A percentile compares a stretch with the other conserved stretches of the same genome.
These are phyloP conservation scores for Candida pseudoviswanathii DNA, from an alignment of 1,139 yeast species.

Conservation along the genomic window DNA sequence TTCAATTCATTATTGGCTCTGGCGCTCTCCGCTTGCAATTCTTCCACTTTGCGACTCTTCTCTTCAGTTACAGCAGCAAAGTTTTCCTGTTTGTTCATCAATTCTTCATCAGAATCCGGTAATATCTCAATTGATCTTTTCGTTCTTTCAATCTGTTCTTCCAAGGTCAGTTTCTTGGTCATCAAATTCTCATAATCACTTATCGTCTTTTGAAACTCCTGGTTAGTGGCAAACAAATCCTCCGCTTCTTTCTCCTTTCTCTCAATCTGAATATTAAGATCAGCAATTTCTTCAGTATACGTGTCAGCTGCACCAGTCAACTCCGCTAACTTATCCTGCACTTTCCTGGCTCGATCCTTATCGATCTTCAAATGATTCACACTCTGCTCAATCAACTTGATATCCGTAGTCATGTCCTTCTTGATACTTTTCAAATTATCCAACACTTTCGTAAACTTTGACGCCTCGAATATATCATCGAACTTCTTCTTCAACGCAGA, in stretches of 20 bases:
- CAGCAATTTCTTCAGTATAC: constrained; percentile 52
- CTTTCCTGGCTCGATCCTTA: constrained; percentile 67
- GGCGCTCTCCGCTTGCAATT: constrained; percentile 16
- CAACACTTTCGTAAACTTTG: constrained; percentile 87
- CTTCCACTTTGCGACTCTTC: constrained; percentile 31
- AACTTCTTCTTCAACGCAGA: constrained; percentile 84
- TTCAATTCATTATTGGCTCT: constrained; percentile 21
- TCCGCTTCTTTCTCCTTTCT: constrained; percentile 61
- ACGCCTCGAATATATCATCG: constrained; percentile 95
- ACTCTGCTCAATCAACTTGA: constrained; percentile 73
- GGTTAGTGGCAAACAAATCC: constrained; percentile 70
- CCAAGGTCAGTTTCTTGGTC: constrained; percentile 46
- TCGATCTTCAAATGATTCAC: constrained; percentile 77
- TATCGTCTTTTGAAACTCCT: constrained; percentile 74
- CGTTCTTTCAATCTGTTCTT: constrained; percentile 53
- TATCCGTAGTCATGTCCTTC: constrained; percentile 76
- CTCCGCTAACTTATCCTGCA: constrained; percentile 48
- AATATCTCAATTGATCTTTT: constrained; percentile 47
- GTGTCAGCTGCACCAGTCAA: constrained; percentile 46
- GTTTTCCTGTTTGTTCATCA: constrained; percentile 52
- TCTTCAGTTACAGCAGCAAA: constrained; percentile 51
- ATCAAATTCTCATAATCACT: constrained; percentile 62
- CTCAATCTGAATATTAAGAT: constrained; percentile 52
- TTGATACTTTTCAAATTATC: constrained; percentile 75
- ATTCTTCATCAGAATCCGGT: constrained; percentile 51